phyloP scores from a whole-genome alignment of 2,329 filamentous ascomycete species.

The Pseudophaeomoniella oleicola region DNA sequence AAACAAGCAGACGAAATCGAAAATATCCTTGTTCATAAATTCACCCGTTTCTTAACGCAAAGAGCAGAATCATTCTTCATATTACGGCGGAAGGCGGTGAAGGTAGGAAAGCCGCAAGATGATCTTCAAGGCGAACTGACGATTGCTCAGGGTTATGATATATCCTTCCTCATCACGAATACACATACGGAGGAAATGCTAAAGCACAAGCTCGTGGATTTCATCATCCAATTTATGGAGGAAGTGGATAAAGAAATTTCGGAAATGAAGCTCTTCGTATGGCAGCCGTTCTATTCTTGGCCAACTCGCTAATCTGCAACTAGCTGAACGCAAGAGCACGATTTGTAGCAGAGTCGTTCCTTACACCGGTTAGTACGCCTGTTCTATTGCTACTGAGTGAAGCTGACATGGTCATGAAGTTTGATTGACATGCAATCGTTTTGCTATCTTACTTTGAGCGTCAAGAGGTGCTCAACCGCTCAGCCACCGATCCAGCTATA shows the following conservation, averaged over 20 bases:
- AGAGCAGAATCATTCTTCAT: slow-evolving; percentile 96
- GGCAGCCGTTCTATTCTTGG: slow-evolving; percentile 7
- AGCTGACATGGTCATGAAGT: slow-evolving; percentile 5
- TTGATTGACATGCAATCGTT: slow-evolving; percentile 10
- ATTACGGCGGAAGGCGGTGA: slow-evolving; percentile 82
- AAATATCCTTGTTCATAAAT: slow-evolving; percentile 95
- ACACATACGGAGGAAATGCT: slow-evolving; percentile 98
- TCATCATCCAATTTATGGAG: slow-evolving; percentile 99
- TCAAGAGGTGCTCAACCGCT: too few species aligned
- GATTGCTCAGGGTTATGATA: slow-evolving; percentile 97
- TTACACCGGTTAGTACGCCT: slow-evolving; percentile 59
- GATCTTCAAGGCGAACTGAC: slow-evolving; percentile 22
- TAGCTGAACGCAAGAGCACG: slow-evolving; percentile 91
- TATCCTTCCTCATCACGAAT: slow-evolving; percentile 96
- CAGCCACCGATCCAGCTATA: too few species aligned
- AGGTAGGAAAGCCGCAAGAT: too few species aligned
- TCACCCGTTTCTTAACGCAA: slow-evolving; percentile 91
- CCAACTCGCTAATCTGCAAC: slow-evolving; percentile 8
- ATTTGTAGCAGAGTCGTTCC: slow-evolving; percentile 96
- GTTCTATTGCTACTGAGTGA: neutral
- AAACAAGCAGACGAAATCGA: slow-evolving; percentile 99
- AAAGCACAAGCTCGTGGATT: slow-evolving; percentile 98
- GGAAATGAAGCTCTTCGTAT: slow-evolving; percentile 99
- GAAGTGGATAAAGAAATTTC: slow-evolving; percentile 99
- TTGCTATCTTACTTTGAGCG: too few species aligned